Evolutionary conservation across 1,284 basidiomycete genomes (phyloP), one percentile per base, ranked within the genome.

Genomic region (Puccinia polysora): DNA sequence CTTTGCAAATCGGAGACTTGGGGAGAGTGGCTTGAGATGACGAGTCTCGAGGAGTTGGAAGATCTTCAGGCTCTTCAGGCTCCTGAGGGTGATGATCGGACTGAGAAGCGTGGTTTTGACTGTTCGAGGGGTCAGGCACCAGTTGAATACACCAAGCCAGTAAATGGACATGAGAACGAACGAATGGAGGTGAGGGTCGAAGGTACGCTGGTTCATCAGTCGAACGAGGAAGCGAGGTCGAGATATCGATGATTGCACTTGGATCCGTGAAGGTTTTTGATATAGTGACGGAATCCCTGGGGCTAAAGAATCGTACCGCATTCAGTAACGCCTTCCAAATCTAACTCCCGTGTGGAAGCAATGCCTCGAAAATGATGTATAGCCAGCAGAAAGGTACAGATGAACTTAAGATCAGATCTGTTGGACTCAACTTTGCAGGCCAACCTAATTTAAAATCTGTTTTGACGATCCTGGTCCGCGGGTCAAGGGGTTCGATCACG

Each of bases 191-290:
- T 2, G 91, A 88, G 0, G 95, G 93, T 74, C 94, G 86, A 56
- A 98, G 84, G 80, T 94, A 98, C 18, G 89, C 86, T 0, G 96
- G 95, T 78, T 97, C 94, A 77, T 97, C 92, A 2, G 85, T 80
- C 40, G 91, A 93, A 49, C 92, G 88, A 65, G 95, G 95, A 23
- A 98, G 83, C n/a, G 94, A 97, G 3, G 94, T 96, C 2, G 94
- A 88, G 65, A 97, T 88, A 80, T 95, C 89, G 80, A 98, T 87
- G 67, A 97, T 83, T 8, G 91, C 92, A 3, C 87, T 85, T 34
- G 87, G 81, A 80, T 94, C 90, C 75, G 87, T 85, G 77, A 90
- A 86, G 34, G 89, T 87, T 75, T 90, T 87, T 65, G 90, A 90
- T 75, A 96, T 94, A 12, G 90, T 92, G 40, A 96, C 88, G n/a